Evolutionary conservation across 805 yeast species (phyloP), one percentile per base, ranked within the genome.

Genomic region (Ogataea zsoltii): DNA sequence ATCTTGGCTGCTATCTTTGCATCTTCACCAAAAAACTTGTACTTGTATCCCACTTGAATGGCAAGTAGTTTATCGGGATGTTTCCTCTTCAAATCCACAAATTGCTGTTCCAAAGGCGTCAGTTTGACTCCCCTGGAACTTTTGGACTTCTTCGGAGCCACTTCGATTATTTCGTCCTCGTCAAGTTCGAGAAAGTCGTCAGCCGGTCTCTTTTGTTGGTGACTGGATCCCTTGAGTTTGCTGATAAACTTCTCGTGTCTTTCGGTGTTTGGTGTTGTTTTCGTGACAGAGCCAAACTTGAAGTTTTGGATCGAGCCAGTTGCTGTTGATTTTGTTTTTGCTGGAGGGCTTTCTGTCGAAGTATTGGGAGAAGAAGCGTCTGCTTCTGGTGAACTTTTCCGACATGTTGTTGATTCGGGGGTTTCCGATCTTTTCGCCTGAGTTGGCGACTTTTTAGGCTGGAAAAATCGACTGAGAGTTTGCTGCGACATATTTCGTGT

Each of bases 41-140:
- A 94, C 63, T 89, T 90, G 68, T 92, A 94, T 0, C 99, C 99
- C 2, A 88, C 95, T 61, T 94, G 94, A 19, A 92, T 74, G 0
- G 94, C 82, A 7, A 94, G 68, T 1, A 94, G 54, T 42, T 87
- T 87, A 53, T 88, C 96, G 41, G 59, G 59, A 59, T 92, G 68
- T 2, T 65, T 56, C 5, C 64, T 53, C 58, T 90, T 90, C 41
- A 94, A 67, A 2, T 81, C 83, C 23, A 82, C 68, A 48, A 82
- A 81, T 63, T 91, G 97, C 49, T 75, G 77, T 54, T 90, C 97
- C 30, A 91, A 65, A 0, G 97, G 97, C 0, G 96, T 86, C 37
- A 83, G 65, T 45, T 70, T 70, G 4, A 44, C 33, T 1, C 38
- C 17, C 42, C 48, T 52, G 15, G 40, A n/a, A 13, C 23, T 36